Evolutionary conservation across 176 grass and related monocot genomes (phyloP), one percentile per base, ranked within the genome.

Genomic region (Elaeis guineensis): DNA sequence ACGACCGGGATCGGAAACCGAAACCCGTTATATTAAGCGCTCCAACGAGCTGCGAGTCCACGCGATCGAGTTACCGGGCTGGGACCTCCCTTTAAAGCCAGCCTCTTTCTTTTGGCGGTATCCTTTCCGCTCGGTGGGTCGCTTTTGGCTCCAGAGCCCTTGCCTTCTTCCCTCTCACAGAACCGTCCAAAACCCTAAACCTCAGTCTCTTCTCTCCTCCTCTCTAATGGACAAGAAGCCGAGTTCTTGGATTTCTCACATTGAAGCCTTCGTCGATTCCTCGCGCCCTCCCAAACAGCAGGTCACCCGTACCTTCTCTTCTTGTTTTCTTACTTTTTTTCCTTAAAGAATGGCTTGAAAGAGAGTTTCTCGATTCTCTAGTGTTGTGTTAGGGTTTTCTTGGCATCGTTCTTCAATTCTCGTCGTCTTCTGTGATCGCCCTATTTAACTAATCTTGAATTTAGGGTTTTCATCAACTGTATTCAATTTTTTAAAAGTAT

Each of bases 251-350:
- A 66, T 82, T 4, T 67, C 83, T 51, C 77, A 84, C 22, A 76
- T 90, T 3, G 83, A 95, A 57, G 59, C 77, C 25, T 95, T 87
- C 52, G 71, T 95, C 18, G 83, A 87, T 67, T 67, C 70, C 55
- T 66, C 90, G 58, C 77, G 72, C 3, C 6, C 76, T 62, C 26
- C 76, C 11, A 62, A 58, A 53, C 62, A 89, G 17, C 90, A 86
- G 23, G 90, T 95, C 58, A 9, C 21, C 50, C 17, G 52, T 8
- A 61, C 26, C 19, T n/a, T 77, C 67, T 55, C 64, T 30, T 69
- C 24, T 8, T n/a, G 5, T 16, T 20, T 25, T 26, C 63, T 23
- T 25, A 52, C 16, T 26, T 26, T 26, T 61, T 30, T 19, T 28
- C 4, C 6, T 50, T 44, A 44, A 44, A 3, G 15, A 18, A 19